Evolutionary conservation across 139 green algal genomes (phyloP), one percentile per base, ranked within the genome.

Genomic region (Chlamydomonas applanata): DNA sequence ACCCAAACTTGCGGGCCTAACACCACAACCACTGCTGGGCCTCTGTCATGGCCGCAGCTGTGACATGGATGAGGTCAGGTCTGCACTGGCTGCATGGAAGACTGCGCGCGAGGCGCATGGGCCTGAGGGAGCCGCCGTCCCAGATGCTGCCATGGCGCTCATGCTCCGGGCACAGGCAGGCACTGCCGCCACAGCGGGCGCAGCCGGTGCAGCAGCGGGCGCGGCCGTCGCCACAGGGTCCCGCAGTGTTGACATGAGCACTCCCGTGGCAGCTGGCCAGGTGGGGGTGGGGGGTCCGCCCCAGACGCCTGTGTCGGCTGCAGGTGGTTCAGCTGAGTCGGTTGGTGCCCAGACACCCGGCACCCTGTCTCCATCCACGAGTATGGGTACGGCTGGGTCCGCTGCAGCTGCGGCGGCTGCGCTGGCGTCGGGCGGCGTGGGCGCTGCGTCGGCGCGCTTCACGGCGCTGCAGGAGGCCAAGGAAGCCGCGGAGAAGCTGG

Each of bases 51-150:
- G 7, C 7, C 34, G 14, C 62, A 69, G 69, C 27, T 64, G 49
- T 65, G 67, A 76, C 71, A 81, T 89, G 75, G 75, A 79, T 62
- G 76, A 84, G 20, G 84, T 92, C 36, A 73, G 75, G 2, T 52
- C 71, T 30, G 80, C 87, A 16, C 76, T 92, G 63, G 70, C 72
- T 4, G 40, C 40, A 49, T 49, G 40, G 40, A 49, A 49, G 40
- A 69, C 40, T 9, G 40, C 40, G 11, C 25, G 59, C n/a, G 27
- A 22, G 13, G 59, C 59, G 36, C 24, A 27, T 36, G 59, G 25
- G 24, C 9, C 59, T 19, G n/a, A 7, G 59, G 24, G 19, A 36
- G n/a, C n/a, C n/a, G n/a, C 59, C 22, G 59, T 36, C 59, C 17
- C 59, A 14, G 59, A 22, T 36, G 11, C 40, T 49, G 40, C 40